Evolutionary conservation across 352 stramenopile species (phyloP), one percentile per base, ranked within the genome.

Genomic region (Pythium brachiatum): DNA sequence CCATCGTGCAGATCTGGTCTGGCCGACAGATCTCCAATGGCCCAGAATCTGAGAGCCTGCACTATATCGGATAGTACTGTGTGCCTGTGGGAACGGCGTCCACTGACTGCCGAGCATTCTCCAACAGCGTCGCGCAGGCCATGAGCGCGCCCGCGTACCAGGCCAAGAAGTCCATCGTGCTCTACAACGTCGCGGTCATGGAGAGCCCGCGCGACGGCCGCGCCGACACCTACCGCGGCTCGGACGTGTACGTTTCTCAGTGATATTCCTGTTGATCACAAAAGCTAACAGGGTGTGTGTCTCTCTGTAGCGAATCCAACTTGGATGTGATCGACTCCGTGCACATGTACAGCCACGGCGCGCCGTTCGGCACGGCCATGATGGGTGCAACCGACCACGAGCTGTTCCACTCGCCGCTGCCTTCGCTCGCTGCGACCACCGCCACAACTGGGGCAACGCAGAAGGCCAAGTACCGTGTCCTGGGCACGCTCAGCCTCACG

Each of bases 381-480:
- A 46, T 57, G 57, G 32, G 29, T 0, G 23, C 11, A 4, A 15
- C 11, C 47, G 18, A 46, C 34, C 57, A 66, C 41, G 36, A 47
- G 6, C 39, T 60, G 20, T 26, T 55, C 21, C 36, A 55, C 31
- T 60, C 51, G 20, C 43, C 60, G 27, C 11, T 27, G 2, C 34
- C 34, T 9, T 60, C 60, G 51, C 2, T 56, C 43, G 39, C 60
- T 7, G 32, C 46, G 15, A 44, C 27, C 4, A 56, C 50, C 20
- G 29, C 27, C 15, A 51, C 46, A 7, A 47, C 57, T 9, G 20
- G 6, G 0, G 16, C 36, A 0, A 52, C 34, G 3, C 50, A 55
- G 11, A 54, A 54, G 50, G 38, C 46, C 15, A 60, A 60, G 21
- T 66, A 66, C 31, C 70, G 67, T 34, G 70, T 78, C 7, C 56